These are phyloP conservation scores for Chenopodium album DNA, from an alignment of 148 eudicot species.

Conservation along the genomic window DNA sequence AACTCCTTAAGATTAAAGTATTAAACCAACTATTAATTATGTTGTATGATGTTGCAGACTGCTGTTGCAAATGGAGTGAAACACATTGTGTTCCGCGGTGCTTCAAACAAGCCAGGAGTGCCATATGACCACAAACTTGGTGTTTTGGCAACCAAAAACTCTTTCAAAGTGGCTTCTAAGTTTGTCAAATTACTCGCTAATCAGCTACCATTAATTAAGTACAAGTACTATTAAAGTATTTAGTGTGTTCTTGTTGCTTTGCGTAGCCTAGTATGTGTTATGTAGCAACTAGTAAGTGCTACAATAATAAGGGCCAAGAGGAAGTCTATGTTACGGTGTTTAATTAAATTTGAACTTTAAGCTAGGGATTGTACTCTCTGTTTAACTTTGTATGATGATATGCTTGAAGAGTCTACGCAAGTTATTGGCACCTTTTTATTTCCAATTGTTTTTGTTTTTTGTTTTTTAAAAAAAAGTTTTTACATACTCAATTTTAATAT, in stretches of 20 bases:
- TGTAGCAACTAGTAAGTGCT: not conserved
- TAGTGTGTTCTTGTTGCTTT: not conserved
- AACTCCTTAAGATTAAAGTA: too few species aligned
- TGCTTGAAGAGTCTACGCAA: too few species aligned
- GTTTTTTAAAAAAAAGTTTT: too few species aligned
- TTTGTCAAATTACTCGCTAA: not conserved
- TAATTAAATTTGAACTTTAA: not conserved
- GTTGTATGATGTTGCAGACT: not conserved
- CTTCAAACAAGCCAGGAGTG: slow-evolving; percentile 12
- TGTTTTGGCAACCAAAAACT: not conserved
- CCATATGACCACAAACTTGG: not conserved
- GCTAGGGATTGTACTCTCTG: too few species aligned
- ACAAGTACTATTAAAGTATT: not conserved
- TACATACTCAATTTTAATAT: too few species aligned
- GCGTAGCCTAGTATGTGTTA: not conserved
- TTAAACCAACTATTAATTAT: too few species aligned
- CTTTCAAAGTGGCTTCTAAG: slow-evolving; percentile 4
- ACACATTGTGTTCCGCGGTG: slow-evolving; percentile 8
- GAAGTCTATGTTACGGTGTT: not conserved
- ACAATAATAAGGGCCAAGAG: not conserved
- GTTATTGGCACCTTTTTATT: too few species aligned
- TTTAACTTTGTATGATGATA: not conserved
- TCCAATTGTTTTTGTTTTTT: too few species aligned
- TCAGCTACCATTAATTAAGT: not conserved
- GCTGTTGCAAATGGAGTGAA: slow-evolving; percentile 17